Base-by-base conservation (phyloP, 2,329 filamentous ascomycete species). In the Stemphylium lycopersici region DNA sequence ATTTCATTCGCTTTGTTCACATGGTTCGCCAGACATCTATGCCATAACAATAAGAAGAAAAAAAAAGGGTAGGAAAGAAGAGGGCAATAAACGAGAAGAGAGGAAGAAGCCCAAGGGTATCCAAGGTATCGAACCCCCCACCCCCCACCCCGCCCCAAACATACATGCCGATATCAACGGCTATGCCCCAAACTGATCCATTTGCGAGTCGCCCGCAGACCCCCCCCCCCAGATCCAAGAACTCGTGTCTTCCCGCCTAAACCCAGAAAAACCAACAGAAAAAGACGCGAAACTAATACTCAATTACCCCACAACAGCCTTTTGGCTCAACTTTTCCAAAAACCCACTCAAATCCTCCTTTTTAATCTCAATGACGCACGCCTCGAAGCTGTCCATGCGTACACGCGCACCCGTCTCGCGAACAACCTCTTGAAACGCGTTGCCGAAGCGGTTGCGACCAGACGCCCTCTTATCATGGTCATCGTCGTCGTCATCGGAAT, bases 321-420 rank as follows among this genome's bases (percentile, higher is more conserved):
- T 96, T 84, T 92, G 88, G 77, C 93, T 97, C 71, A 99, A 76
- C 51, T 89, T 88, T 79, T 99, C 95, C 62, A 99, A 80, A 74
- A 99, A 99, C 0, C 89, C 91, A 13, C 87, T 86, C 24, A 99
- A 78, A 76, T 98, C 95, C 72, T 98, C 95, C 79, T 96, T 97
- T 77, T 88, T 88, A n/a, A 99, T 93, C 74, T 99, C 95, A 41
- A 98, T 93, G 6, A 98, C 95, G 69, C 91, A 96, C 74, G 96
- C 91, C 77, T 99, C 95, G 69, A 99, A 99, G 74, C 90, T 96
- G 76, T 99, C 95, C 71, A 97, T 96, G 56, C 92, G 82, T 16
- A 98, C 92, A 13, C 93, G 80, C 0, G 93, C 91, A 55, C 88
- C 95, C 13, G 93, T 98, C 80, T 97, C 91, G 46, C 89, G 85